Conservation (phyloP, 1,139 yeast species). For the Nakaseomyces nivariensis region DNA sequence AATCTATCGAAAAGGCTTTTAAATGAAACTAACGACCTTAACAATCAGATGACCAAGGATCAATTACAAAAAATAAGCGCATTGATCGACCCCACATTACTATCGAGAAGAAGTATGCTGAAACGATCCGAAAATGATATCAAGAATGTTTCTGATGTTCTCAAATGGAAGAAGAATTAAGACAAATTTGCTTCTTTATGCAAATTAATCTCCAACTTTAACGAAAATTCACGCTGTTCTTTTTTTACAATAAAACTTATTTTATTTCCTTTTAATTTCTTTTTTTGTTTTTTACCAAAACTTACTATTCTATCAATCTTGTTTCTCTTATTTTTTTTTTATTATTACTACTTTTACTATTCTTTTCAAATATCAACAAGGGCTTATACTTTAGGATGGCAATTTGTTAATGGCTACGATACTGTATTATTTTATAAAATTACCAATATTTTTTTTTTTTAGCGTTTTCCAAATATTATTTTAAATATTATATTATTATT, state of each 20-base stretch:
- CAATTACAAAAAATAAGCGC: not conserved
- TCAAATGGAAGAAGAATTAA: not conserved
- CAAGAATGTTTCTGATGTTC: not conserved
- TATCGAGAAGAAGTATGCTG: not conserved
- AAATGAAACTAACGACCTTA: not conserved
- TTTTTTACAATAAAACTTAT: not conserved
- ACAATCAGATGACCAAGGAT: not conserved
- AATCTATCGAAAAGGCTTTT: slow-evolving; percentile 21
- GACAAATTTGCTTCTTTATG: not conserved
- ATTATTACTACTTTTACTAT: too few species aligned
- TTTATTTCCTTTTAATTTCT: not conserved
- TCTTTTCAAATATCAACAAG: not conserved
- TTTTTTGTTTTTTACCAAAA: not conserved
- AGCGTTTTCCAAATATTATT: not conserved
- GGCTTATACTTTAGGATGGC: not conserved
- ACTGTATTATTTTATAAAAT: not conserved
- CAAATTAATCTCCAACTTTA: not conserved
- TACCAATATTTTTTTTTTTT: not conserved
- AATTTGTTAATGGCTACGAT: too few species aligned
- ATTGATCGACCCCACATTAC: not conserved
- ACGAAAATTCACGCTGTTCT: not conserved
- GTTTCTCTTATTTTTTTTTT: too few species aligned
- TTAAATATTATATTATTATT: too few species aligned
- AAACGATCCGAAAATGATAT: not conserved
- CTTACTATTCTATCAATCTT: not conserved